Evolutionary conservation across 352 stramenopile species (phyloP).

Genomic region (Phytopythium oedochilum): DNA sequence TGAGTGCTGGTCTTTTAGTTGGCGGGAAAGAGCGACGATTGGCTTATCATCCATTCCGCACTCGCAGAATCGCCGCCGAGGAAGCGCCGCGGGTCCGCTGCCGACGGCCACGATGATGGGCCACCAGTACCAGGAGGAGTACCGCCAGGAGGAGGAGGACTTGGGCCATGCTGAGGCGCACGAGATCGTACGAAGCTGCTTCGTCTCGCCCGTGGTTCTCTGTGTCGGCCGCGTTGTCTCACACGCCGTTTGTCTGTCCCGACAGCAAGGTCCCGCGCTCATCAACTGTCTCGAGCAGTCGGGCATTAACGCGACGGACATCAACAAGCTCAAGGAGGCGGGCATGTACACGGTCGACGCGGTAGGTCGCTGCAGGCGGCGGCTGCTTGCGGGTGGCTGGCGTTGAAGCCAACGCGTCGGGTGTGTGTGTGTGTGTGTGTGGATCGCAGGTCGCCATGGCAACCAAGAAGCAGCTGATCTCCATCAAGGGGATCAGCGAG

Average conservation of each 20-base stretch:
- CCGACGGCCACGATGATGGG: conserved; percentile 12
- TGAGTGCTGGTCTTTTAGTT: conserved; percentile 1
- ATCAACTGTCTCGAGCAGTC: conserved; percentile 94
- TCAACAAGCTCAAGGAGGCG: conserved; percentile 97
- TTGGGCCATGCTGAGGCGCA: conserved; percentile 31
- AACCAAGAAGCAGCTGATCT: conserved; percentile 95
- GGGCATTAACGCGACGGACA: conserved; percentile 96
- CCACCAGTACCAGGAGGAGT: conserved; percentile 42
- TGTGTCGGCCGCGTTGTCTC: background rate
- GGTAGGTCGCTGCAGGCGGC: too few relatives aligned
- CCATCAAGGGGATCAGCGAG: conserved; percentile 99
- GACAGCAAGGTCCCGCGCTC: conserved; percentile 69
- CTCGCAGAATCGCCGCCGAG: background rate
- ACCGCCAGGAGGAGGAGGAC: conserved; percentile 32
- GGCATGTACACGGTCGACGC: conserved; percentile 98
- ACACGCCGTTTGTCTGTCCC: background rate
- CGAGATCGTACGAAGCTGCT: conserved; percentile 24
- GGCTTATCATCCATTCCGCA: background rate
- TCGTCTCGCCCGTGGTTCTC: too few relatives aligned
- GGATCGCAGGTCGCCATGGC: conserved; percentile 88
- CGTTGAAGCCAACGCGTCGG: too few relatives aligned
- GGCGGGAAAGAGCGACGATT: conserved; percentile 5
- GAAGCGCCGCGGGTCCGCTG: too few relatives aligned
- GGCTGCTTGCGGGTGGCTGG: too few relatives aligned
- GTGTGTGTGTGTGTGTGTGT: too few relatives aligned